These are phyloP conservation scores for Colletotrichum siamense DNA, from an alignment of 2,329 filamentous ascomycete genomes.

Conservation along the genomic window DNA sequence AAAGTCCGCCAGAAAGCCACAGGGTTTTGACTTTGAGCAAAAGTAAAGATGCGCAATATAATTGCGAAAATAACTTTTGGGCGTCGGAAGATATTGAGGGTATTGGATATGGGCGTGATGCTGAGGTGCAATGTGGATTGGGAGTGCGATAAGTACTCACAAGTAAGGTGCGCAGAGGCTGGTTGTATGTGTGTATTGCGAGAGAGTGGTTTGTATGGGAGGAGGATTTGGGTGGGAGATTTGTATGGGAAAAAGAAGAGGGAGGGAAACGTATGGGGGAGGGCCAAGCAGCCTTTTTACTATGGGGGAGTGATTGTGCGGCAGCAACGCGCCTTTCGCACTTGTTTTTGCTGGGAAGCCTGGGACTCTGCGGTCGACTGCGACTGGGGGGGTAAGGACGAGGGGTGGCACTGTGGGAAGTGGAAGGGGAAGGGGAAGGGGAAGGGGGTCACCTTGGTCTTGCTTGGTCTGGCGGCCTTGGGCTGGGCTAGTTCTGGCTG, in stretches of 20 bases:
- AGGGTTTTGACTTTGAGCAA: background rate
- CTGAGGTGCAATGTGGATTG: constrained; percentile 37
- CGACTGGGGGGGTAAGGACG: constrained; percentile 19
- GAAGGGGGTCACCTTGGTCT: background rate
- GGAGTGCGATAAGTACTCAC: constrained; percentile 58
- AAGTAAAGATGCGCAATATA: background rate
- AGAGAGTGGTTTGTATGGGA: constrained; percentile 56
- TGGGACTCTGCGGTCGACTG: constrained; percentile 10
- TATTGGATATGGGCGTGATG: constrained; percentile 33
- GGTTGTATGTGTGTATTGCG: constrained; percentile 48
- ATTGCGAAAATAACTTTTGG: background rate
- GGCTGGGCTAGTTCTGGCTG: constrained; percentile 1
- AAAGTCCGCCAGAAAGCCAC: background rate
- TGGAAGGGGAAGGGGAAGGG: constrained; percentile 1
- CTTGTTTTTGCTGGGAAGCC: constrained; percentile 29
- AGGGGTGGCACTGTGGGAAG: constrained; percentile 31
- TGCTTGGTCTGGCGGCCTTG: background rate
- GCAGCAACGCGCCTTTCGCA: constrained; percentile 39
- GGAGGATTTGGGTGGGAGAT: constrained; percentile 58
- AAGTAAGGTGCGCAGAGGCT: constrained; percentile 25
- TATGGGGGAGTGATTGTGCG: constrained; percentile 68
- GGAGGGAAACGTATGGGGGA: constrained; percentile 60
- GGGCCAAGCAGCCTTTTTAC: constrained; percentile 67
- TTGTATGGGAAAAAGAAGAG: constrained; percentile 68
- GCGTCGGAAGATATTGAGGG: background rate